phyloP scores from a whole-genome alignment of 495 filamentous ascomycete genomes.

The Astrothelium macrocarpum region DNA sequence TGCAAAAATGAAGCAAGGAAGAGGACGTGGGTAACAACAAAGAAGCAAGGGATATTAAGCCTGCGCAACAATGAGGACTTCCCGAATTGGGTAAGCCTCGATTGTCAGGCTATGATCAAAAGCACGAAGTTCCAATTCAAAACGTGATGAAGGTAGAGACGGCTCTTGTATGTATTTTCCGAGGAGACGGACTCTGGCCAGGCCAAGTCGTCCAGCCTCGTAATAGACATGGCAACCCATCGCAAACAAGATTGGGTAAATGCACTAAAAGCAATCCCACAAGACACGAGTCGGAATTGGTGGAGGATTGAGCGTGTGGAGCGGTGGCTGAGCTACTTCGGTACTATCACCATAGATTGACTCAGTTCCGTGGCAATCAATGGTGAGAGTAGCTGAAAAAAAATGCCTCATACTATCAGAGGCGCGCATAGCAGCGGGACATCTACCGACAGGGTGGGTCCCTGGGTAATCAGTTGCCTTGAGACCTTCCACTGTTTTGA shows the following conservation, averaged over 20 bases:
- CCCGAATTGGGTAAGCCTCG: not conserved
- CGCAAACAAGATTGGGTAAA: not conserved
- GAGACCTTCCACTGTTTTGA: not conserved
- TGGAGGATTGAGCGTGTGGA: too few relatives aligned
- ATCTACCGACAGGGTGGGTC: not conserved
- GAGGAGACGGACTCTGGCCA: too few relatives aligned
- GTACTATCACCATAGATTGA: too few relatives aligned
- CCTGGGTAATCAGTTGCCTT: not conserved
- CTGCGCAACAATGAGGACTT: not conserved
- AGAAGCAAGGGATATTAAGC: not conserved
- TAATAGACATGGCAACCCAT: not conserved
- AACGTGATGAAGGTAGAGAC: not conserved
- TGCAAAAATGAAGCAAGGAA: not conserved
- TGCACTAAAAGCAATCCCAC: too few relatives aligned
- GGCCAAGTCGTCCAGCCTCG: too few relatives aligned
- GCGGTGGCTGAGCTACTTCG: not conserved
- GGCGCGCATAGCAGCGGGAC: not conserved
- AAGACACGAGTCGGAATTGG: too few relatives aligned
- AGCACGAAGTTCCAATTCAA: not conserved
- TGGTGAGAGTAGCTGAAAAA: conserved; percentile 60
- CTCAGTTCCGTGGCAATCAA: too few relatives aligned
- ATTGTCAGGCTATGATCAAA: not conserved
- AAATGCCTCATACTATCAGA: conserved; percentile 9
- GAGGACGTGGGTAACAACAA: not conserved
- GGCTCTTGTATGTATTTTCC: not conserved